A percentile compares a stretch with the other conserved stretches of the same genome.
Conservation (phyloP, 768 basidiomycete species). For the Cantharellus anzutake region DNA sequence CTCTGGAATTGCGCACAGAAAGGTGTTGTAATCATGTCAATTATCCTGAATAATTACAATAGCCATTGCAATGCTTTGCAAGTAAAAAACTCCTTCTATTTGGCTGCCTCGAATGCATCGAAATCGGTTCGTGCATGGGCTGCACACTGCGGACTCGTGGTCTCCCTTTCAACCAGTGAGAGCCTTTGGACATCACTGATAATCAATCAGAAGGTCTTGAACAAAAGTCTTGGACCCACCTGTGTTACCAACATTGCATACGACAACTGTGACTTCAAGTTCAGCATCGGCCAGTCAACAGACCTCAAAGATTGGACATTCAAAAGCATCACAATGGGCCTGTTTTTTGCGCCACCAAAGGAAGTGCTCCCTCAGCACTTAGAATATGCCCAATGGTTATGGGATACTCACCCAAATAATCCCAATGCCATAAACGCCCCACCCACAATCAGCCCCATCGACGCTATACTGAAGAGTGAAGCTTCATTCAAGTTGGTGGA, state of each 20-base stretch:
- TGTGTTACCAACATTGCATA: background rate
- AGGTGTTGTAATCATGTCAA: no score
- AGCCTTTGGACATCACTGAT: background rate
- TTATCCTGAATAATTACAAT: background rate
- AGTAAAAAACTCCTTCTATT: background rate
- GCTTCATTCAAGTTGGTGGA: background rate
- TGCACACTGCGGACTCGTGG: background rate
- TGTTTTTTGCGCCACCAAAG: background rate
- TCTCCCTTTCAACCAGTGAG: background rate
- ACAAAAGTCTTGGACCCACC: background rate
- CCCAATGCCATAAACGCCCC: background rate
- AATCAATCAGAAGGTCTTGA: background rate
- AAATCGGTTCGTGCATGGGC: background rate
- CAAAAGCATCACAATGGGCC: background rate
- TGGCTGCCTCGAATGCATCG: background rate
- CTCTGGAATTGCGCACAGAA: no score
- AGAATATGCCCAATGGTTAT: background rate
- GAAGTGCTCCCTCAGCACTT: background rate
- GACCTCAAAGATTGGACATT: background rate
- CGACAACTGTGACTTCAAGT: background rate
- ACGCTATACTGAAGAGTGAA: background rate
- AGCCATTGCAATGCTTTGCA: background rate
- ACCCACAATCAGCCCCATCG: background rate
- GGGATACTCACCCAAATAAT: background rate
- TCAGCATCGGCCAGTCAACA: background rate